Evolutionary conservation across 192 early-diverging fungal species (phyloP).

Genomic region (Linnemannia exigua): DNA sequence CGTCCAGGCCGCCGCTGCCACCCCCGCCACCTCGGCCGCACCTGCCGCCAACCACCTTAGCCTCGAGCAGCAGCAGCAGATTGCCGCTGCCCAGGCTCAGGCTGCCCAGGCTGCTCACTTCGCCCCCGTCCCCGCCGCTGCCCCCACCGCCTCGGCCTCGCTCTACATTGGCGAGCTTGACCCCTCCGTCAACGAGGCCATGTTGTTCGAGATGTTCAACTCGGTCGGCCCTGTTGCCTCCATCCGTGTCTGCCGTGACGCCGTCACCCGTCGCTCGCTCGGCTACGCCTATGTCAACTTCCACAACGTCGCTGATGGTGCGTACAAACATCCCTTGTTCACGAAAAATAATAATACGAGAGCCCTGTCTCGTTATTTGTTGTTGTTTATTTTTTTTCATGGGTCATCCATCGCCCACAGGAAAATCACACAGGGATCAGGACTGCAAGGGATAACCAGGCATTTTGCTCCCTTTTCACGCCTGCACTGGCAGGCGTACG

Average conservation of each 20-base stretch:
- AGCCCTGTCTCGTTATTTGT: neutral
- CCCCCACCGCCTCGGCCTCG: slow-evolving; percentile 74
- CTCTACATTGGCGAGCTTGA: slow-evolving; percentile 99
- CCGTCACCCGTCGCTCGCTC: slow-evolving; percentile 94
- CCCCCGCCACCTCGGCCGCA: slow-evolving; percentile 40
- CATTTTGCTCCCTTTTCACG: neutral
- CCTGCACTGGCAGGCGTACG: neutral
- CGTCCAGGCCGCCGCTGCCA: slow-evolving; percentile 58
- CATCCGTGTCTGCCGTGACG: slow-evolving; percentile 98
- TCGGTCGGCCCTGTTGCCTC: slow-evolving; percentile 94
- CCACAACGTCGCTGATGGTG: slow-evolving; percentile 87
- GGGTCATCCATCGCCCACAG: neutral
- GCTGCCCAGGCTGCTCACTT: slow-evolving; percentile 58
- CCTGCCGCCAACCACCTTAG: slow-evolving; percentile 54
- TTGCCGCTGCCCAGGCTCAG: slow-evolving; percentile 54
- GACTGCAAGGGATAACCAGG: neutral
- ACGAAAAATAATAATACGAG: neutral
- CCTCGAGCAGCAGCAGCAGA: slow-evolving; percentile 65
- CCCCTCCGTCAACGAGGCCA: slow-evolving; percentile 95
- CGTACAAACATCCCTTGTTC: slow-evolving; percentile 9
- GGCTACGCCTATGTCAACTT: slow-evolving; percentile 99
- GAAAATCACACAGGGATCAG: neutral
- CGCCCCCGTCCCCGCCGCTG: slow-evolving; percentile 47
- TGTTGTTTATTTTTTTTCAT: neutral
- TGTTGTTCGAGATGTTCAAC: slow-evolving; percentile 98